A percentile compares a stretch with the other conserved stretches of the same genome.
phyloP scores from a whole-genome alignment of 179 eudicot species.

The Silene coronaria region DNA sequence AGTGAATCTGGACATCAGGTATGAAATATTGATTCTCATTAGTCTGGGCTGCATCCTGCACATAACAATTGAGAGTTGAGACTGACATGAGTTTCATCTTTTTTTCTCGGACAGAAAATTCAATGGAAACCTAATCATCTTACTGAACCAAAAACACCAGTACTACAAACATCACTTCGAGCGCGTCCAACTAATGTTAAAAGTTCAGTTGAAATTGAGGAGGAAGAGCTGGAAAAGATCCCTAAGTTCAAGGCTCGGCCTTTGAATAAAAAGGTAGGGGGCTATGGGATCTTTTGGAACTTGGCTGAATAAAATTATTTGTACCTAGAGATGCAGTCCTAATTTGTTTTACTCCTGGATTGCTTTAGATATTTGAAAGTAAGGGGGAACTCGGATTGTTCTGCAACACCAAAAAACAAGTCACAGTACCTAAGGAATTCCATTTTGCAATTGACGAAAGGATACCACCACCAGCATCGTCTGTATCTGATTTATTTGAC shows the following conservation, averaged over 20 bases:
- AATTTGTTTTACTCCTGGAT: not conserved
- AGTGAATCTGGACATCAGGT: conserved; percentile 53
- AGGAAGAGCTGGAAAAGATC: conserved; percentile 69
- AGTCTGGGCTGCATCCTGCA: not conserved
- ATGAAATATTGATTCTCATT: conserved; percentile 4
- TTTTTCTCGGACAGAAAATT: conserved; percentile 37
- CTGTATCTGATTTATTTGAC: conserved; percentile 68
- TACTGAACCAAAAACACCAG: conserved; percentile 74
- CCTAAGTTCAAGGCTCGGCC: conserved; percentile 92
- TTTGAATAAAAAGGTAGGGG: conserved; percentile 70
- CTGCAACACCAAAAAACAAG: conserved; percentile 61
- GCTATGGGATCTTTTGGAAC: not conserved
- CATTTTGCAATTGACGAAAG: conserved; percentile 75
- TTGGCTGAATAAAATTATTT: not conserved
- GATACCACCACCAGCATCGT: conserved; percentile 55
- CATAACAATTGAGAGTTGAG: not conserved
- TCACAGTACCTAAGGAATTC: conserved; percentile 79
- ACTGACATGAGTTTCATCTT: not conserved
- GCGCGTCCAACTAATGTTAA: conserved; percentile 76
- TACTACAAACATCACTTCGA: conserved; percentile 80
- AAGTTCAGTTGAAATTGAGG: conserved; percentile 68
- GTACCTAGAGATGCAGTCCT: not conserved
- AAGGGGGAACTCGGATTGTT: conserved; percentile 80
- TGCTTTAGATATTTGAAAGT: conserved; percentile 78
- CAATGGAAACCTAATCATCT: conserved; percentile 56